These are phyloP conservation scores for Exophiala xenobiotica DNA, from an alignment of 2,329 filamentous ascomycete species.

Conservation along the genomic window DNA sequence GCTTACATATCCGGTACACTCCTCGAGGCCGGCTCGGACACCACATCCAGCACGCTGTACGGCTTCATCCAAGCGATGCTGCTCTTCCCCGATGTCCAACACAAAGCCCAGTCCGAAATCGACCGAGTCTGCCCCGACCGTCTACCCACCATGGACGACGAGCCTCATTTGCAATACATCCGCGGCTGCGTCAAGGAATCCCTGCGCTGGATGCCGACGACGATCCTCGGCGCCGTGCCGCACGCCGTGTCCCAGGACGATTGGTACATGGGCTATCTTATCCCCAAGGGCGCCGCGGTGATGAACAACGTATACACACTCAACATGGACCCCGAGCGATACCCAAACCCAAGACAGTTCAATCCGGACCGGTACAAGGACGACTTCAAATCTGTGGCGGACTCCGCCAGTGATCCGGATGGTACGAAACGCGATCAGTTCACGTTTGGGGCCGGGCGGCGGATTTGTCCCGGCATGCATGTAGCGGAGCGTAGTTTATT, in stretches of 20 bases:
- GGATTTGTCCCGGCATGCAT: constrained; percentile 37
- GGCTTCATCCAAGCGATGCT: too few species aligned
- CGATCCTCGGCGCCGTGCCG: constrained; percentile 23
- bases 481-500: constrained; percentile 36
- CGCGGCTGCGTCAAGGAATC: constrained; percentile 56
- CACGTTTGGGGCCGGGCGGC: constrained; percentile 34
- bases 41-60: too few species aligned
- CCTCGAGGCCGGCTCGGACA: too few species aligned
- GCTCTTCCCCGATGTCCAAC: too few species aligned
- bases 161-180: constrained; percentile 52
- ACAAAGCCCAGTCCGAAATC: too few species aligned
- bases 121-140: too few species aligned
- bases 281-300: constrained; percentile 26
- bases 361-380: constrained; percentile 33
- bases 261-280: constrained; percentile 23
- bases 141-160: constrained; percentile 51
- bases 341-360: constrained; percentile 34
- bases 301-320: constrained; percentile 33
- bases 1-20: too few species aligned
- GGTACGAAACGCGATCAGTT: constrained; percentile 30
- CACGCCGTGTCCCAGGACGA: constrained; percentile 27
- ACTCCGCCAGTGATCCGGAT: constrained; percentile 36
- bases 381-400: constrained; percentile 33
- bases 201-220: constrained; percentile 52
- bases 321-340: constrained; percentile 33